A percentile compares a stretch with the other conserved stretches of the same genome.
Evolutionary conservation across 202 grass and related monocot species (phyloP).

Genomic region (Bolboschoenoplectus hybrid): DNA sequence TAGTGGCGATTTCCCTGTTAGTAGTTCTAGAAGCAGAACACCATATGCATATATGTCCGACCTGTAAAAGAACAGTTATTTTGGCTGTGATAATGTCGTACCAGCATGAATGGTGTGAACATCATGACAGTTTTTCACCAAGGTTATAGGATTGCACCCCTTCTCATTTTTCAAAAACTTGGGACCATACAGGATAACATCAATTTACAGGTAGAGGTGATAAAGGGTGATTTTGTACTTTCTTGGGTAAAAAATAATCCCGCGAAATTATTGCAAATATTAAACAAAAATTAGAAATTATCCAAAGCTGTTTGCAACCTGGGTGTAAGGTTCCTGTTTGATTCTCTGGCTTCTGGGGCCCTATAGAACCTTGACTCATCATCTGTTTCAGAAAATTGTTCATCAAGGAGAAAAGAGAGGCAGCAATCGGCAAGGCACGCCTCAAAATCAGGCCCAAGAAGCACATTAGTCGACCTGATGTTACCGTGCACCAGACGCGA

Average conservation of each 20-base stretch:
- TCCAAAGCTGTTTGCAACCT: conserved; percentile 43
- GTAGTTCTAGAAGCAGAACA: conserved; percentile 73
- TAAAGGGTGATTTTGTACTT: not conserved
- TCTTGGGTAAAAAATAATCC: not conserved
- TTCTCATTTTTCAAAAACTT: not conserved
- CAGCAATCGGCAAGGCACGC: conserved; percentile 90
- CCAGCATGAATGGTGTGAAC: not conserved
- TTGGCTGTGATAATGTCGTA: not conserved
- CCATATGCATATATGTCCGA: conserved; percentile 89
- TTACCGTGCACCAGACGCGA: conserved; percentile 92
- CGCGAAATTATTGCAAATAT: not conserved
- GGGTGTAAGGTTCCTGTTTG: conserved; percentile 65
- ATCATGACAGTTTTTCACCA: not conserved
- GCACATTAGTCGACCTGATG: conserved; percentile 76
- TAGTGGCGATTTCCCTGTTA: conserved; percentile 70
- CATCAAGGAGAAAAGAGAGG: conserved; percentile 75
- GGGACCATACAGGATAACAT: not conserved
- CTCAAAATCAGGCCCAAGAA: conserved; percentile 95
- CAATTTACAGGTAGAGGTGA: not conserved
- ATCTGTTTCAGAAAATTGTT: conserved; percentile 54
- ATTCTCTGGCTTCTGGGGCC: conserved; percentile 78
- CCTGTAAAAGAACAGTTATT: not conserved
- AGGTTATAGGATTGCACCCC: not conserved
- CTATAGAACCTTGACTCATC: conserved; percentile 53
- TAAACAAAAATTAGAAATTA: not conserved